Percentiles rank a stretch among this genome's conserved stretches.
phyloP scores from a whole-genome alignment of 1,139 yeast genomes.

The Pneumocystis carinii region DNA sequence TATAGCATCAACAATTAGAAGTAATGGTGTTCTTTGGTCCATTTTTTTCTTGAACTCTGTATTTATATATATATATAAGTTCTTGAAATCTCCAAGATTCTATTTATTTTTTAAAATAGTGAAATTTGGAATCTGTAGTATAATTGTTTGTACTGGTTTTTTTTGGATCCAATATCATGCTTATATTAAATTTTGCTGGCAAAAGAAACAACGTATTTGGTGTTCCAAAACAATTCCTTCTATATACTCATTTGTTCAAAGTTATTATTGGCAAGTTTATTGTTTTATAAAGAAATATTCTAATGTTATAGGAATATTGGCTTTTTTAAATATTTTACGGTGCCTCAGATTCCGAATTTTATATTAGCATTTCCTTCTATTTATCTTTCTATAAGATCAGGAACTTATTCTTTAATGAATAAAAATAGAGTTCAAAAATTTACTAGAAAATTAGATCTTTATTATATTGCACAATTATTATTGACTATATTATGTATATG shows the following conservation, averaged over 20 bases:
- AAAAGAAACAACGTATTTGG: conserved; percentile 43
- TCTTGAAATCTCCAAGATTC: background rate
- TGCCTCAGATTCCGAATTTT: conserved; percentile 69
- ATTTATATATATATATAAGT: conserved; percentile 3
- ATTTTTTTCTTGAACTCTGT: conserved; percentile 45
- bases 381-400: conserved; percentile 19
- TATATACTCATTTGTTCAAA: conserved; percentile 61
- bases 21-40: conserved; percentile 67
- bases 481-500: conserved; percentile 6
- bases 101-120: background rate
- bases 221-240: conserved; percentile 45
- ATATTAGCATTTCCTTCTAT: conserved; percentile 60
- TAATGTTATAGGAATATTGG: conserved; percentile 42
- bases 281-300: background rate
- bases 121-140: conserved; percentile 8
- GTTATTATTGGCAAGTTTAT: conserved; percentile 40
- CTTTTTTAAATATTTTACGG: conserved; percentile 65
- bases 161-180: conserved; percentile 38
- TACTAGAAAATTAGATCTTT: background rate
- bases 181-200: conserved; percentile 48
- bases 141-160: conserved; percentile 35
- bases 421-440: background rate
- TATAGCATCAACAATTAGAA: conserved; percentile 46
- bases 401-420: background rate
- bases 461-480: background rate